Conservation (phyloP, 805 yeast genomes). For the Starmerella gropengiesseri region DNA sequence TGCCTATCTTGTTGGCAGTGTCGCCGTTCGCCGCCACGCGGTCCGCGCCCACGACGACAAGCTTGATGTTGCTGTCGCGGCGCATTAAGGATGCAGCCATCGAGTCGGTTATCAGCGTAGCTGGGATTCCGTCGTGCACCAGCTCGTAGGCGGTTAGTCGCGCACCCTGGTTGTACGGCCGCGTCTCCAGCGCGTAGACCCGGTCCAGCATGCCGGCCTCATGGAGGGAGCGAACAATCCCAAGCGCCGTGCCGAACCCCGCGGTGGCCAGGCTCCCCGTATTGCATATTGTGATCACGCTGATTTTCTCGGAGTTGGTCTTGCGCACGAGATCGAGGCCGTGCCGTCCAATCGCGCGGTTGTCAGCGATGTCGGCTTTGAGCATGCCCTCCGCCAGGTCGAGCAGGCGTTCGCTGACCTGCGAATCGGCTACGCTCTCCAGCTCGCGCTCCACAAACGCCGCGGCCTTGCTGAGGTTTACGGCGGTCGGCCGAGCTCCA, state of each 20-base stretch:
- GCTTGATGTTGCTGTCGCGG: constrained; percentile 57
- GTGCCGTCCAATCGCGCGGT: constrained; percentile 63
- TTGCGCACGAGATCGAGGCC: constrained; percentile 61
- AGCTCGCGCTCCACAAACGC: constrained; percentile 37
- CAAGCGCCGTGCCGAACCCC: constrained; percentile 94
- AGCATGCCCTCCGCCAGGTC: constrained; percentile 40
- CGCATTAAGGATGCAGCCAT: constrained; percentile 75
- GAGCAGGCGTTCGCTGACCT: constrained; percentile 29
- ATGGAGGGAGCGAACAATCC: constrained; percentile 68
- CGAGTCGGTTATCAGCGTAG: constrained; percentile 79
- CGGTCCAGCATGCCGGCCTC: constrained; percentile 45
- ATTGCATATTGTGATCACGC: constrained; percentile 85
- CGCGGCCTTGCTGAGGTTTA: constrained; percentile 72
- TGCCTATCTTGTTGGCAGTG: constrained; percentile 93
- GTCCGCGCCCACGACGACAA: constrained; percentile 90
- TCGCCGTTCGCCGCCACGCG: constrained; percentile 89
- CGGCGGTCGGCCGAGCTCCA: constrained; percentile 89
- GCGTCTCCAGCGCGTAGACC: constrained; percentile 81
- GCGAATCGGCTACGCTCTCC: constrained; percentile 13
- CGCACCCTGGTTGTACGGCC: constrained; percentile 96
- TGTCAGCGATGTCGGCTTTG: constrained; percentile 69
- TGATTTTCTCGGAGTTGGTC: constrained; percentile 44
- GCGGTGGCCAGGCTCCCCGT: constrained; percentile 96
- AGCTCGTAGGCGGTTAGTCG: constrained; percentile 85
- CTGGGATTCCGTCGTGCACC: constrained; percentile 74